phyloP scores from a whole-genome alignment of 768 basidiomycete species.

The Rhodotorula kratochvilovae region DNA sequence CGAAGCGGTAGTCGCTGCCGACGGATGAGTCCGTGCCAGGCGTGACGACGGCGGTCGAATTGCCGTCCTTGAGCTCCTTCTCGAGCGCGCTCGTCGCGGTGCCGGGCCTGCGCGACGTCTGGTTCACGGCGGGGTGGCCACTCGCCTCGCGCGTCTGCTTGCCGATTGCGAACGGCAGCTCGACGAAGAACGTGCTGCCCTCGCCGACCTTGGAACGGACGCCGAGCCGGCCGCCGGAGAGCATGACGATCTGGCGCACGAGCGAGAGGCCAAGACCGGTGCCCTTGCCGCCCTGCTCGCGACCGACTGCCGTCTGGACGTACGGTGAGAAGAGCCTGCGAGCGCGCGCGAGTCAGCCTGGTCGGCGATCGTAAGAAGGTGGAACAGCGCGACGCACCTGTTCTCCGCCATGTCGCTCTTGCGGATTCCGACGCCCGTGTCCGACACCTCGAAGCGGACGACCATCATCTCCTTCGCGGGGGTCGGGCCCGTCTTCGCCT shows the following conservation, averaged over 20 bases:
- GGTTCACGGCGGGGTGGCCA: not conserved
- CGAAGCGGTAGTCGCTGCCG: conserved; percentile 30
- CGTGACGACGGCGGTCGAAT: not conserved
- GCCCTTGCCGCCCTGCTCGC: conserved; percentile 53
- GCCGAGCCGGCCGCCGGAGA: conserved; percentile 51
- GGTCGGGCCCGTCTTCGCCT: conserved; percentile 11
- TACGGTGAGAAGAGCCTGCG: conserved; percentile 44
- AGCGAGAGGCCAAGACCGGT: conserved; percentile 52
- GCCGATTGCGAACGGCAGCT: conserved; percentile 32
- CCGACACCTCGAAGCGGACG: conserved; percentile 51
- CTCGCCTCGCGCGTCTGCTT: conserved; percentile 3
- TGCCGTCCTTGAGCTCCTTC: conserved; percentile 3
- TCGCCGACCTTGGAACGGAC: conserved; percentile 44
- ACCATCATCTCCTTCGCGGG: conserved; percentile 44
- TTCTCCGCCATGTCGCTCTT: conserved; percentile 48
- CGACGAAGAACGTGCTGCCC: conserved; percentile 43
- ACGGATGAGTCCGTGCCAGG: conserved; percentile 15
- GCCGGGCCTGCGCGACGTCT: not conserved
- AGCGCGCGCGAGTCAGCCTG: not conserved
- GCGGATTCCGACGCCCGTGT: conserved; percentile 52
- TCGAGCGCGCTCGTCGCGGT: not conserved
- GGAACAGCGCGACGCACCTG: not conserved
- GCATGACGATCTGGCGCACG: conserved; percentile 51
- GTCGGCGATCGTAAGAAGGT: not conserved
- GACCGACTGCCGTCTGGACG: conserved; percentile 52